A percentile compares a stretch with the other conserved stretches of the same genome.
Conservation (phyloP, 1,284 basidiomycete genomes). For the Cutaneotrichosporon dermatis region DNA sequence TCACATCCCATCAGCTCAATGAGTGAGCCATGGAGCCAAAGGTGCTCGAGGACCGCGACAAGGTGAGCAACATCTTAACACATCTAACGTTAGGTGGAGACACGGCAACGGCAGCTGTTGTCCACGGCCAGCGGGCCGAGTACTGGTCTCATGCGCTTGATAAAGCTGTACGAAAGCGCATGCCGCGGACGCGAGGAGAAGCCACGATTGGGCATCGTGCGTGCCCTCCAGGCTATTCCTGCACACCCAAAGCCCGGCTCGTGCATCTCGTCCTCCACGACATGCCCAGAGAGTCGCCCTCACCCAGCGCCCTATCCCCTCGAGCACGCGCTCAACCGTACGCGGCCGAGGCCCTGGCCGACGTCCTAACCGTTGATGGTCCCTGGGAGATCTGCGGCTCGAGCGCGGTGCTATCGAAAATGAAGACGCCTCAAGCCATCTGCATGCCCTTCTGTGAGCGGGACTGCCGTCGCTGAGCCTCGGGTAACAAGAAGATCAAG, state of each 20-base stretch:
- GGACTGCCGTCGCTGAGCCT: constrained; percentile 80
- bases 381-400: constrained; percentile 71
- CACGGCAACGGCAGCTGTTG: constrained; percentile 61
- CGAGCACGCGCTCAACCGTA: constrained; percentile 61
- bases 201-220: constrained; percentile 63
- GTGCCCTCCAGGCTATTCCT: constrained; percentile 58
- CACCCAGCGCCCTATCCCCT: constrained; percentile 24
- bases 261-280: constrained; percentile 35
- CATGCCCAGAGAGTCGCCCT: not conserved
- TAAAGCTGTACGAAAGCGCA: constrained; percentile 46
- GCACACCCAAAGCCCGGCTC: constrained; percentile 31
- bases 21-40: constrained; percentile 70
- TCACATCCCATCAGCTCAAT: constrained; percentile 76
- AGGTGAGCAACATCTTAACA: constrained; percentile 20
- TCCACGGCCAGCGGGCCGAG: constrained; percentile 38
- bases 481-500: constrained; percentile 79
- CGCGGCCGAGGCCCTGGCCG: constrained; percentile 72
- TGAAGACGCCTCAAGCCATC: constrained; percentile 83
- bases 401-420: constrained; percentile 70
- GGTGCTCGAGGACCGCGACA: constrained; percentile 52
- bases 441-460: constrained; percentile 86
- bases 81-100: constrained; percentile 43
- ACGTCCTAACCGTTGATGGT: constrained; percentile 88
- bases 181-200: constrained; percentile 51
- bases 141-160: constrained; percentile 48